Percentiles rank a stretch among this genome's conserved stretches.
These are phyloP conservation scores for Neurospora tetrasperma DNA, from an alignment of 495 filamentous ascomycete species.

Conservation along the genomic window DNA sequence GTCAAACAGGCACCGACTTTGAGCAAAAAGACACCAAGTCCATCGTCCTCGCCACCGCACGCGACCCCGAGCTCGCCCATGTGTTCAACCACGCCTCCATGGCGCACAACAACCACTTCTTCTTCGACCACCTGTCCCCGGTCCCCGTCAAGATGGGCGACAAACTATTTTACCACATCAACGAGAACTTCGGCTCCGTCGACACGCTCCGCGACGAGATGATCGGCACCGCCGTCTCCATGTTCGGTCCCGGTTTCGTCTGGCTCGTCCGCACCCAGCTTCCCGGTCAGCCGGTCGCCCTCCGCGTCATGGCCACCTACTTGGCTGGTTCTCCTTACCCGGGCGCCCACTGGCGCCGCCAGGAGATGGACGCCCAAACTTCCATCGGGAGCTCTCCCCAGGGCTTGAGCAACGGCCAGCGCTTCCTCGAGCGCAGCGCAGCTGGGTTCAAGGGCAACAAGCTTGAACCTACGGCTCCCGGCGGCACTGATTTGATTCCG, in stretches of 20 bases:
- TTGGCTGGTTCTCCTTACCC: constrained; percentile 82
- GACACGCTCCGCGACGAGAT: constrained; percentile 72
- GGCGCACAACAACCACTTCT: constrained; percentile 94
- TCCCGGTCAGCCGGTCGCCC: constrained; percentile 23
- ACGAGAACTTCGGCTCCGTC: constrained; percentile 62
- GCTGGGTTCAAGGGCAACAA: constrained; percentile 26
- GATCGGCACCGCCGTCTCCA: constrained; percentile 68
- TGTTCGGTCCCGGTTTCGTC: constrained; percentile 96
- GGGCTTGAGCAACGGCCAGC: constrained; percentile 27
- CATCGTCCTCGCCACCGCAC: constrained; percentile 65
- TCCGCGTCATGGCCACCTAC: constrained; percentile 82
- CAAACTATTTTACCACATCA: constrained; percentile 31
- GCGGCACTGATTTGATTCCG: constrained; percentile 60
- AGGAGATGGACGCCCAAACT: constrained; percentile 74
- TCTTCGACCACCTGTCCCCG: constrained; percentile 58
- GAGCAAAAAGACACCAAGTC: constrained; percentile 48
- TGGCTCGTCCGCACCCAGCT: constrained; percentile 64
- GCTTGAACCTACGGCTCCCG: constrained; percentile 36
- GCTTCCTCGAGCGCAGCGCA: constrained; percentile 24
- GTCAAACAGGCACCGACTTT: constrained; percentile 43
- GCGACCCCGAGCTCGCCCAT: constrained; percentile 61
- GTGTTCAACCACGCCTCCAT: constrained; percentile 94
- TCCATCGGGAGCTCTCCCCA: constrained; percentile 21
- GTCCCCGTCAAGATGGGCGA: constrained; percentile 25
- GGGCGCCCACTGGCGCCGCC: constrained; percentile 70